Conservation (phyloP, 2,329 filamentous ascomycete genomes). For the Cladobotryum protrusum region DNA sequence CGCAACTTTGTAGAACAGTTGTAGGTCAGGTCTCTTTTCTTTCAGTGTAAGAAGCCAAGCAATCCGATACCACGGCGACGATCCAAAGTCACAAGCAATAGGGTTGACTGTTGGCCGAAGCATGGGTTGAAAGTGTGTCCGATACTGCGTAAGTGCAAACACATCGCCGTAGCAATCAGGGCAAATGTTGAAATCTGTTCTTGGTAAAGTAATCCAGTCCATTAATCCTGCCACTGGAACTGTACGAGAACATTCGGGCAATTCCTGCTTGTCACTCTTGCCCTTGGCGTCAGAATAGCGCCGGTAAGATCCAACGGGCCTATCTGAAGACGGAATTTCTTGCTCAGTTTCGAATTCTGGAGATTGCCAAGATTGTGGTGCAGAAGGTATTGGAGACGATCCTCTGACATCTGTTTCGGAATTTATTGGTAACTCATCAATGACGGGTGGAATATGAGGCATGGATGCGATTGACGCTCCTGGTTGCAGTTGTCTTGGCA, state of each 20-base stretch:
- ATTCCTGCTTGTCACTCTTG: conserved; percentile 22
- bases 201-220: conserved; percentile 76
- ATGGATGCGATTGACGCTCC: conserved; percentile 17
- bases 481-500: conserved; percentile 1
- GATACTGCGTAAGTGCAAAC: conserved; percentile 63
- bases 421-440: conserved; percentile 2
- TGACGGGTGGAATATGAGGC: conserved; percentile 16
- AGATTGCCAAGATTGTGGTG: conserved; percentile 39
- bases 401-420: background rate
- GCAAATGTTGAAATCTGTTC: conserved; percentile 72
- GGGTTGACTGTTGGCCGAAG: conserved; percentile 51
- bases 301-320: conserved; percentile 41
- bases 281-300: conserved; percentile 44
- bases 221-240: conserved; percentile 55
- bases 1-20: conserved; percentile 63
- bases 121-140: conserved; percentile 54
- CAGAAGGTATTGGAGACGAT: conserved; percentile 9
- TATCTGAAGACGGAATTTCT: conserved; percentile 29
- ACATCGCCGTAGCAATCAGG: conserved; percentile 69
- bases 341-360: conserved; percentile 37
- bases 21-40: conserved; percentile 58
- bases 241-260: conserved; percentile 66
- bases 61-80: conserved; percentile 71
- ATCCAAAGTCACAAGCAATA: conserved; percentile 72
- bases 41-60: conserved; percentile 78